Conservation (phyloP, 805 yeast species). For the Barnettozyma wickerhamii region DNA sequence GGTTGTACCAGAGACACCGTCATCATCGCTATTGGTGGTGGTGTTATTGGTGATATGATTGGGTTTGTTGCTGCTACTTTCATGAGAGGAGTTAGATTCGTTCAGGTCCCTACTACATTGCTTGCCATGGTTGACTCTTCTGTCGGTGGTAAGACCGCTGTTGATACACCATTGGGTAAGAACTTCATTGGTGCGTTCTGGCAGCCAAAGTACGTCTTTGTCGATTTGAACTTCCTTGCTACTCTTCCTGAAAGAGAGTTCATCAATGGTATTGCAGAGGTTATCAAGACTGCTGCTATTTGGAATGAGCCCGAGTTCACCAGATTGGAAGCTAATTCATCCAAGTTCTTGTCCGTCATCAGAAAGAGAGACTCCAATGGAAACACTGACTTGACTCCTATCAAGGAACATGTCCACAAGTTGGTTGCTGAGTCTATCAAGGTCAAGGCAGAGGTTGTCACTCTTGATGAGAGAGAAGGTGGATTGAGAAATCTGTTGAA, state of each 20-base stretch:
- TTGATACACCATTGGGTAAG: conserved; percentile 94
- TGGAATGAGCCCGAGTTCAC: conserved; percentile 91
- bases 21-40: conserved; percentile 94
- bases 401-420: conserved; percentile 69
- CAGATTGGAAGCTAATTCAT: conserved; percentile 75
- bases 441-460: conserved; percentile 92
- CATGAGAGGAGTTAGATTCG: conserved; percentile 95
- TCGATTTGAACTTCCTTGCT: conserved; percentile 80
- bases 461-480: conserved; percentile 92
- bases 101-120: conserved; percentile 91
- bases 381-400: conserved; percentile 58
- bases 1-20: conserved; percentile 97
- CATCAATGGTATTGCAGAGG: conserved; percentile 98
- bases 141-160: conserved; percentile 97
- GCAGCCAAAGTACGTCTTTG: conserved; percentile 89
- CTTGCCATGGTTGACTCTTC: conserved; percentile 98
- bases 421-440: conserved; percentile 81
- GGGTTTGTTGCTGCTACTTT: conserved; percentile 99
- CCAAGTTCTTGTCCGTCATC: conserved; percentile 64
- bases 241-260: conserved; percentile 92
- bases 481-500: conserved; percentile 88
- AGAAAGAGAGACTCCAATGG: conserved; percentile 42
- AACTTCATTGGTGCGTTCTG: conserved; percentile 96
- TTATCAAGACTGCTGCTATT: conserved; percentile 95
- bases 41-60: conserved; percentile 98